Percentiles rank a stretch among this genome's conserved stretches.
phyloP scores from a whole-genome alignment of 1,139 yeast genomes.

The Tardiomyces digboiensis region DNA sequence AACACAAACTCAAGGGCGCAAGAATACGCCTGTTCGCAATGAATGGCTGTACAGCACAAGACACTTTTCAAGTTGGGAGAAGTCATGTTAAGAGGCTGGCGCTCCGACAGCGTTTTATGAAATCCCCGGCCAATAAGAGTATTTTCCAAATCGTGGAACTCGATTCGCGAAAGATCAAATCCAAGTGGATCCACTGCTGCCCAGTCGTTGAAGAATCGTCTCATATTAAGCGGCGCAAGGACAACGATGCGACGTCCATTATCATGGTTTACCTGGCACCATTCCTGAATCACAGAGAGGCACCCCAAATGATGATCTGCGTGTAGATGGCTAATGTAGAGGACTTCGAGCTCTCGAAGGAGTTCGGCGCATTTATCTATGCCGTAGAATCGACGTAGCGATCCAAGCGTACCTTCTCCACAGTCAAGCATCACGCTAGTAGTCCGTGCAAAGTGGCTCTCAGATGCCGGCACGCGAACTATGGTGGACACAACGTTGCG shows the following conservation, averaged over 20 bases:
- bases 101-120: neutral
- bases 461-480: conserved; percentile 50
- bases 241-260: conserved; percentile 33
- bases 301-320: conserved; percentile 97
- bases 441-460: neutral
- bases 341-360: conserved; percentile 47
- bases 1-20: conserved; percentile 42
- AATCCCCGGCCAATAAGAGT: conserved; percentile 32
- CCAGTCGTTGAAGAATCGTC: conserved; percentile 66
- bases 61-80: conserved; percentile 15
- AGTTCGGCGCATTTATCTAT: conserved; percentile 32
- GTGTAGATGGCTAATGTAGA: conserved; percentile 84
- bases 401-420: conserved; percentile 87
- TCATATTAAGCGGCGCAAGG: conserved; percentile 69
- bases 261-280: conserved; percentile 42
- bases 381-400: conserved; percentile 56
- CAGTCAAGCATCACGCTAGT: conserved; percentile 57
- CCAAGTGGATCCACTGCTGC: conserved; percentile 39
- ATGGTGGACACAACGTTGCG: conserved; percentile 80
- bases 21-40: conserved; percentile 80
- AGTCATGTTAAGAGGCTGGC: neutral
- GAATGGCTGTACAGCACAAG: conserved; percentile 65
- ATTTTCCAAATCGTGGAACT: conserved; percentile 61
- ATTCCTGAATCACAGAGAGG: conserved; percentile 54
- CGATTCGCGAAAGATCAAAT: conserved; percentile 36